phyloP scores from a whole-genome alignment of 2,329 filamentous ascomycete species.

The Metarhizium album region DNA sequence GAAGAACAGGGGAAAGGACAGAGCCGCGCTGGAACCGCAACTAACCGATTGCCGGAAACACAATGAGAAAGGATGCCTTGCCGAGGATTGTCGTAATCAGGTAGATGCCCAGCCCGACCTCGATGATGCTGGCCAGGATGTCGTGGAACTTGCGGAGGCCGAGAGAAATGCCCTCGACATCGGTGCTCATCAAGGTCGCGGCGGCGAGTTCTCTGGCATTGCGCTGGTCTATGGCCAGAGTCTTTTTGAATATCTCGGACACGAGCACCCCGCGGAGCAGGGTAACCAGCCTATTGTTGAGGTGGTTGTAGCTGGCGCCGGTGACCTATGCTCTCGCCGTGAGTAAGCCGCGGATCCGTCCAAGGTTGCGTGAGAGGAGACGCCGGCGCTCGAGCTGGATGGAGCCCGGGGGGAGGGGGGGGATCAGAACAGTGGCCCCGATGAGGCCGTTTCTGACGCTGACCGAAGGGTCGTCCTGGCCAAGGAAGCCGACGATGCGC shows the following conservation, averaged over 20 bases:
- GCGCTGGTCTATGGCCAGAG: constrained; percentile 19
- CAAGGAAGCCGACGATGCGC: constrained; percentile 17
- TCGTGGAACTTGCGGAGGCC: constrained; percentile 19
- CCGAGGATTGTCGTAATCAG: constrained; percentile 6
- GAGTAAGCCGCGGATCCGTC: too few species aligned
- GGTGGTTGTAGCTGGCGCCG: constrained; percentile 18
- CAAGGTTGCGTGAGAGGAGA: too few species aligned
- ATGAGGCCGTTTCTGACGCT: constrained; percentile 23
- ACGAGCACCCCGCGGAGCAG: constrained; percentile 21
- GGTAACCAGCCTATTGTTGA: constrained; percentile 20
- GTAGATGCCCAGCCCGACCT: constrained; percentile 9
- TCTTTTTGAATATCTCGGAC: constrained; percentile 38
- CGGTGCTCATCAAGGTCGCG: constrained; percentile 33
- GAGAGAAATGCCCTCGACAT: constrained; percentile 24
- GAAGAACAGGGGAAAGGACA: too few species aligned
- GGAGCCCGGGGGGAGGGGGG: too few species aligned
- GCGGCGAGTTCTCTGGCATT: constrained; percentile 23
- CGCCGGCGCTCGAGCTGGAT: too few species aligned
- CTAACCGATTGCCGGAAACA: constrained; percentile 57
- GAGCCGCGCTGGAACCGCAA: background rate
- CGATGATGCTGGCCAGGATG: constrained; percentile 22
- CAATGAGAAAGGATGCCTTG: constrained; percentile 14
- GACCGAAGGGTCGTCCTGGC: constrained; percentile 10
- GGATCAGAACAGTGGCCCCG: constrained; percentile 27
- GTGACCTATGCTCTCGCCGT: constrained; percentile 1